phyloP scores from a whole-genome alignment of 768 basidiomycete genomes.

The Lentinula lateritia region DNA sequence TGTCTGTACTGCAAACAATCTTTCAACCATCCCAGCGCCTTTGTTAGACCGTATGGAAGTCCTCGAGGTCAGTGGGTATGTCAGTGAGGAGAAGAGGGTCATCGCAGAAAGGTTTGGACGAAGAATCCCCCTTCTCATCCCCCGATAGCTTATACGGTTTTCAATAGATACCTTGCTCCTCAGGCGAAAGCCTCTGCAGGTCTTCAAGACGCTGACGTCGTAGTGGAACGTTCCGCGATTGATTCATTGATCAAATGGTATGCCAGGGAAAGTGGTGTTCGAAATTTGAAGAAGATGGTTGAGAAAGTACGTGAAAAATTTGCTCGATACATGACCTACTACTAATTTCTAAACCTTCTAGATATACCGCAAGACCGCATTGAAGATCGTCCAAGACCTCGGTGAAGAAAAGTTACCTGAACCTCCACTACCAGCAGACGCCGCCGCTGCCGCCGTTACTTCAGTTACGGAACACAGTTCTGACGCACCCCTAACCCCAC shows the following conservation, averaged over 20 bases:
- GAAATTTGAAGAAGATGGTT: constrained; percentile 97
- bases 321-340: not conserved
- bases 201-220: constrained; percentile 78
- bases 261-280: constrained; percentile 93
- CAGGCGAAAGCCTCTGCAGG: constrained; percentile 92
- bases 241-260: constrained; percentile 94
- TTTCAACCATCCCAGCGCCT: constrained; percentile 91
- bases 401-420: constrained; percentile 86
- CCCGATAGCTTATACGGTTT: not conserved
- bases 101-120: constrained; percentile 61
- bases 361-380: constrained; percentile 96
- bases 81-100: constrained; percentile 85
- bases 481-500: constrained; percentile 16
- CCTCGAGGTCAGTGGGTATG: constrained; percentile 90
- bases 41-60: constrained; percentile 96
- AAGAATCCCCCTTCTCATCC: not conserved
- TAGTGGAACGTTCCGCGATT: constrained; percentile 70
- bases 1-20: constrained; percentile 94
- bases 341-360: constrained; percentile 21
- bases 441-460: constrained; percentile 7
- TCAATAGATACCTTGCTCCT: constrained; percentile 67
- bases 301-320: constrained; percentile 68
- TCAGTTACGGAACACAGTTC: constrained; percentile 11
- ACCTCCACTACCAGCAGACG: constrained; percentile 28
- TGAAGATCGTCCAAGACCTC: constrained; percentile 85